phyloP scores from a whole-genome alignment of 2,329 filamentous ascomycete genomes.

The Arthrobotrys entomopaga region DNA sequence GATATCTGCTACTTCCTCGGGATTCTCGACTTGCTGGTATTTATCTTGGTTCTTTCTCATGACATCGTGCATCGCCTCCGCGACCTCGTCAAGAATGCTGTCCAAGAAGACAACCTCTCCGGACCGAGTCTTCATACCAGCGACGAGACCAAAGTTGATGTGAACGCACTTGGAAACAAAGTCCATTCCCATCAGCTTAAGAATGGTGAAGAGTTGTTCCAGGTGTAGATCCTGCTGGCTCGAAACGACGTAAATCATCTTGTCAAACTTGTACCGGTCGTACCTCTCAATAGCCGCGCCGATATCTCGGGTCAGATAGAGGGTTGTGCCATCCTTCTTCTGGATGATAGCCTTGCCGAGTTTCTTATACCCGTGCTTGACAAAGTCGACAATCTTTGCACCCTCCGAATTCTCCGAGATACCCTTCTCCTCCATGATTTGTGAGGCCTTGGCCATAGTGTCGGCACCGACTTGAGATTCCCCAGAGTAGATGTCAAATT shows the following conservation, averaged over 20 bases:
- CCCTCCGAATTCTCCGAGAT: conserved; percentile 77
- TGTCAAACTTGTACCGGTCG: conserved; percentile 73
- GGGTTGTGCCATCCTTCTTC: conserved; percentile 78
- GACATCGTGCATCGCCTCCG: conserved; percentile 96
- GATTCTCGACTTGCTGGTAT: conserved; percentile 88
- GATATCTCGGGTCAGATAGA: conserved; percentile 82
- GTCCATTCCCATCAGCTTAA: conserved; percentile 77
- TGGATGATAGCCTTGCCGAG: conserved; percentile 77
- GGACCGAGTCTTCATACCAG: conserved; percentile 76
- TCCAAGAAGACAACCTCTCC: conserved; percentile 79
- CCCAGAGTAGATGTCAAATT: conserved; percentile 76
- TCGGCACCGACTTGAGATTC: conserved; percentile 77
- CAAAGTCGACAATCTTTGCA: conserved; percentile 77
- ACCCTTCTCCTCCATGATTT: conserved; percentile 71
- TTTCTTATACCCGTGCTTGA: conserved; percentile 74
- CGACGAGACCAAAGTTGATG: conserved; percentile 78
- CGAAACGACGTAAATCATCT: conserved; percentile 83
- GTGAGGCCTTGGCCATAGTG: conserved; percentile 73
- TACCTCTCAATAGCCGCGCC: conserved; percentile 76
- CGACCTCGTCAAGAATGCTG: conserved; percentile 80
- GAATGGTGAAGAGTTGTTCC: conserved; percentile 79
- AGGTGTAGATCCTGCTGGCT: conserved; percentile 78
- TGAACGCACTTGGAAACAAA: conserved; percentile 76
- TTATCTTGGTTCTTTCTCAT: conserved; percentile 92
- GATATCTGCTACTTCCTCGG: conserved; percentile 81